These are phyloP conservation scores for Rhinocladiella mackenziei DNA, from an alignment of 2,329 filamentous ascomycete species.

Conservation along the genomic window DNA sequence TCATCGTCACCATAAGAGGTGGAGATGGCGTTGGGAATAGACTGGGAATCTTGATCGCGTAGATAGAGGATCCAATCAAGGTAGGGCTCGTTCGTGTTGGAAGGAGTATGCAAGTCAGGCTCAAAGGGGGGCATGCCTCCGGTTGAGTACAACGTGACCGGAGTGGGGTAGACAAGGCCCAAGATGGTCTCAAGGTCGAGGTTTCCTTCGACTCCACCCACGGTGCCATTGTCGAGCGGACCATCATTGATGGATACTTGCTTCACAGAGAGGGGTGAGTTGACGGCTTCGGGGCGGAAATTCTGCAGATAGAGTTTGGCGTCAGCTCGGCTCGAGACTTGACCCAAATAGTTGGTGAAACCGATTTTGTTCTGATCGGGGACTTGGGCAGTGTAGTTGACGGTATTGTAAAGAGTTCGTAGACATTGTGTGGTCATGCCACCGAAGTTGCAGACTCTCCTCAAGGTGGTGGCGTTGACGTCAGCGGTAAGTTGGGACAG, in stretches of 20 bases:
- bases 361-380: conserved; percentile 43
- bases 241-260: conserved; percentile 37
- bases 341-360: conserved; percentile 47
- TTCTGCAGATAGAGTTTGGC: conserved; percentile 37
- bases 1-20: conserved; percentile 67
- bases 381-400: conserved; percentile 49
- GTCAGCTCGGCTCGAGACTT: conserved; percentile 48
- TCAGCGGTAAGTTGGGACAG: conserved; percentile 19
- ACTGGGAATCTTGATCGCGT: conserved; percentile 44
- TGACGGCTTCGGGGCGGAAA: conserved; percentile 37
- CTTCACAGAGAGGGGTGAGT: conserved; percentile 35
- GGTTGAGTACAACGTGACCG: conserved; percentile 54
- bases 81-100: conserved; percentile 65
- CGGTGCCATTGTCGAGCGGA: conserved; percentile 36
- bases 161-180: conserved; percentile 53
- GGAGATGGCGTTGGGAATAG: conserved; percentile 59
- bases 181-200: conserved; percentile 57
- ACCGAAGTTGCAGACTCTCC: conserved; percentile 48
- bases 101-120: conserved; percentile 43
- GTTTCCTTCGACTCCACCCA: conserved; percentile 50
- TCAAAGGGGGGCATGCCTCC: conserved; percentile 53
- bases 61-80: conserved; percentile 59
- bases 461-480: conserved; percentile 30
- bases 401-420: conserved; percentile 52
- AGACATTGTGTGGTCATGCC: conserved; percentile 54